Evolutionary conservation across 108 stramenopile genomes (phyloP).

Genomic region (Stephanodiscus minutulus): DNA sequence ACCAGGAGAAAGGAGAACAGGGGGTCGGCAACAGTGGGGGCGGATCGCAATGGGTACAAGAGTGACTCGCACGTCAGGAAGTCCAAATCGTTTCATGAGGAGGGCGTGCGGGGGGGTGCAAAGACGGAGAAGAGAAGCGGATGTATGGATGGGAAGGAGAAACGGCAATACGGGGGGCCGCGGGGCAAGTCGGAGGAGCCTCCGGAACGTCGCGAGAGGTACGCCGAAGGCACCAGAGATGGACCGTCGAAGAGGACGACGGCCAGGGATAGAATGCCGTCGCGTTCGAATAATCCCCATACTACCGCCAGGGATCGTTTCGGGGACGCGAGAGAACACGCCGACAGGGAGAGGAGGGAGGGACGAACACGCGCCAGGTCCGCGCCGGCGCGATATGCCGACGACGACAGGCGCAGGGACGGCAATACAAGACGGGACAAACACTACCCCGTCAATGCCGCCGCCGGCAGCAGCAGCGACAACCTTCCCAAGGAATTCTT

Average conservation of each 20-base stretch:
- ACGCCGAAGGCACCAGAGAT: neutral
- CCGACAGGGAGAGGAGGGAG: neutral
- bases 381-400: constrained; percentile 29
- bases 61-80: constrained; percentile 4
- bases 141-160: neutral
- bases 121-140: neutral
- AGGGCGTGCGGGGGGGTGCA: neutral
- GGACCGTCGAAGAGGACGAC: neutral
- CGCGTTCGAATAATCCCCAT: neutral
- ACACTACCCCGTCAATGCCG: neutral
- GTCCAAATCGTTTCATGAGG: neutral
- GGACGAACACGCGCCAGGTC: constrained; percentile 29
- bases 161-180: neutral
- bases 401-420: constrained; percentile 3
- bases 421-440: neutral
- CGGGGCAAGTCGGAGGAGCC: constrained; percentile 7
- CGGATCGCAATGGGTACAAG: constrained; percentile 8
- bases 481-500: constrained; percentile 41
- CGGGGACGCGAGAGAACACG: neutral
- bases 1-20: neutral
- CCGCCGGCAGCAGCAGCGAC: neutral
- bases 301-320: neutral
- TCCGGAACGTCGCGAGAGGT: neutral
- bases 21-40: neutral
- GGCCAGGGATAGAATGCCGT: constrained; percentile 7